phyloP scores from a whole-genome alignment of 306 rosid genomes.

The Potentilla sterilis region DNA sequence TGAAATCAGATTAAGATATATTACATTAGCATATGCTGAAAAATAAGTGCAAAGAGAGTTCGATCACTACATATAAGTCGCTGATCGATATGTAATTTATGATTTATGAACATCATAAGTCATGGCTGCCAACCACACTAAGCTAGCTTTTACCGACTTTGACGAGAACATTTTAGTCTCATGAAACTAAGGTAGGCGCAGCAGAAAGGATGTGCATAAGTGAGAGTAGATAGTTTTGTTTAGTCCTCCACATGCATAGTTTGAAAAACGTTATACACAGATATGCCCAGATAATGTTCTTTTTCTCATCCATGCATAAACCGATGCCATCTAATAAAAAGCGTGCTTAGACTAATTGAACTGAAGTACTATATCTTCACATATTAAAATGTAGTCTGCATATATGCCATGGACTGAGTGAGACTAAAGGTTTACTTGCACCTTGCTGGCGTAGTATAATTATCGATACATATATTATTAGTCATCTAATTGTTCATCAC shows the following conservation, averaged over 20 bases:
- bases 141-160: neutral
- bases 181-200: conserved; percentile 30
- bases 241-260: neutral
- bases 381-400: no score
- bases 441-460: no score
- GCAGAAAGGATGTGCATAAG: neutral
- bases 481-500: no score
- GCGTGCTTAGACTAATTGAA: neutral
- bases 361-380: no score
- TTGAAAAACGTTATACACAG: neutral
- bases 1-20: no score
- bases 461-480: no score
- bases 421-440: no score
- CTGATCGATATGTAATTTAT: no score
- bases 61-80: no score
- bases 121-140: conserved; percentile 23
- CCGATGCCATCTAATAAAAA: neutral
- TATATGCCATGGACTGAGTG: no score
- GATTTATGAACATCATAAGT: neutral
- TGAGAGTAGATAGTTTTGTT: neutral
- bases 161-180: neutral
- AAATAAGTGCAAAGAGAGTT: no score
- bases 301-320: neutral
- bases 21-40: no score
- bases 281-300: neutral